Base-by-base conservation (phyloP, 805 yeast species). In the Candida ulmi region DNA sequence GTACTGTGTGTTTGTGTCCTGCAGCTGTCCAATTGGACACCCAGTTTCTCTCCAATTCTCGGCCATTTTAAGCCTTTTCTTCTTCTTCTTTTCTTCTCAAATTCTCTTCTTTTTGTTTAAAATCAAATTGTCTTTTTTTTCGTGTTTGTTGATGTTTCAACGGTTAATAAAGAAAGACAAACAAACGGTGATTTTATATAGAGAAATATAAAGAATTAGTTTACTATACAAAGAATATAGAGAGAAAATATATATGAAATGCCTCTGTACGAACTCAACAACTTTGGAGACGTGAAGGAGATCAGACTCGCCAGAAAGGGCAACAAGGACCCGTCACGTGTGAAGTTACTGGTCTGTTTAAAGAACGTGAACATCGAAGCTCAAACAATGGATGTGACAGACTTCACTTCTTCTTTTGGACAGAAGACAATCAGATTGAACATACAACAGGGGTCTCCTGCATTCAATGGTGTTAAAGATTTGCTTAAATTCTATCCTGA, bases 321-420 rank as follows among this genome's bases (percentile, higher is more conserved):
- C 3, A 17, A 4, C 15, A 8, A n/a, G 3, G 30, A 25, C 11
- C 24, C 21, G 13, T 18, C 24, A 7, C 3, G 24, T 17, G 9
- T 34, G 4, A 15, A 17, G n/a, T 8, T 35, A 11, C 15, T 15
- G 12, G 15, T 29, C 27, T n/a, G 28, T 4, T 16, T 35, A 18
- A 4, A 28, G 12, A 21, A 17, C 4, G 34, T 11, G 5, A 18
- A 17, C 6, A 19, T 18, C 11, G 15, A 29, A 4, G 18, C 13
- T 3, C 32, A 25, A 5, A 7, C 16, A 3, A 18, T 43, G 11
- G 37, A 24, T 12, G 17, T 42, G 13, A 45, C 46, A 4, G 48
- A 45, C 30, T 45, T 45, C 17, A 45, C 46, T 3, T 18, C 17
- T 18, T n/a, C 31, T 5, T 27, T 15, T 6, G 28, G 25, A 13